Evolutionary conservation across 257 asterid genomes (phyloP).

Genomic region (Salvia miltiorrhiza): DNA sequence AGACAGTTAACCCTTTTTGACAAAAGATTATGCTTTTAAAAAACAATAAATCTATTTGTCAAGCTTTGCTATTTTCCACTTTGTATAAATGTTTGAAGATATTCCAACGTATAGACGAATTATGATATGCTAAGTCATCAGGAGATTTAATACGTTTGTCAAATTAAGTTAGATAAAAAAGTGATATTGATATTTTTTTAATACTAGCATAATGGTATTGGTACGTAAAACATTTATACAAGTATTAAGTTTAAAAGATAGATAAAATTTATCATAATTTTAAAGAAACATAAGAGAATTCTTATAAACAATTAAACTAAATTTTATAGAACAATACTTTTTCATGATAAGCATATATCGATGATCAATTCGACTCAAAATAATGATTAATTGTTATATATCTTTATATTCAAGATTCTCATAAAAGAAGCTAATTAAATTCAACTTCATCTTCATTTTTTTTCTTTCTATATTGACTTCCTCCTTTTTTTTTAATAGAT

Average conservation of each 20-base stretch:
- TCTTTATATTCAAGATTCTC: neutral
- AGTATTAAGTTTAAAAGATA: no score
- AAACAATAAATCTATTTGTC: neutral
- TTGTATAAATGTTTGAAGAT: neutral
- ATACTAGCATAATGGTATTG: no score
- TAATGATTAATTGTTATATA: no score
- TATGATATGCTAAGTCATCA: neutral
- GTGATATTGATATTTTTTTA: neutral
- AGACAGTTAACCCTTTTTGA: constrained; percentile 4
- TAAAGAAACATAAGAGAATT: no score
- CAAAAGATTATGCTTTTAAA: neutral
- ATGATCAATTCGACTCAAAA: neutral
- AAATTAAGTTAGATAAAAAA: constrained; percentile 2
- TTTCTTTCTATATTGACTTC: neutral
- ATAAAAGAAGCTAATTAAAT: neutral
- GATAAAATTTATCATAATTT: no score
- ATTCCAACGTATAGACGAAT: neutral
- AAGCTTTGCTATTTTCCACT: constrained; percentile 16
- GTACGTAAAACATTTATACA: no score
- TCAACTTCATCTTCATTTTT: neutral
- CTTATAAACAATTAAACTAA: no score
- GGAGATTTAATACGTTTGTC: neutral
- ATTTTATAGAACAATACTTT: no score
- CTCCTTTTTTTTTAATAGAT: no score
- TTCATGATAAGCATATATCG: neutral